Base-by-base conservation (phyloP, 2,329 filamentous ascomycete genomes). In the Geosmithia morbida region DNA sequence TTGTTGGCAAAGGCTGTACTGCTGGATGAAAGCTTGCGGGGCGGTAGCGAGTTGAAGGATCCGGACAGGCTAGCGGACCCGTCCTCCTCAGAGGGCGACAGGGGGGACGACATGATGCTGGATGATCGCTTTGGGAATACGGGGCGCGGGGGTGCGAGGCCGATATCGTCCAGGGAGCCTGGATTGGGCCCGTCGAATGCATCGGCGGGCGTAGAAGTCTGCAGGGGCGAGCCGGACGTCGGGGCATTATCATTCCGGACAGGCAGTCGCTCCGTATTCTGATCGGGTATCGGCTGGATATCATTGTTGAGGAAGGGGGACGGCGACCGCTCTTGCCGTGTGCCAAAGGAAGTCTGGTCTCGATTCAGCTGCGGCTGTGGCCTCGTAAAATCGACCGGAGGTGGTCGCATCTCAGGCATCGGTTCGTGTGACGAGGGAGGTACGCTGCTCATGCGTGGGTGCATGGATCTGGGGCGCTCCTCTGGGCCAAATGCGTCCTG, bases 21-120 rank as follows among this genome's bases (percentile, higher is more conserved):
- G 53, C 83, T 82, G 16, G 78, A 76, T 1, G 89, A 95, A 45
- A 88, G 67, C 59, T 92, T 92, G 42, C 88, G 78, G n/a, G 77
- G 69, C 26, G 79, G 74, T 7, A 83, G 79, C 45, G 87, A 86
- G 46, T 74, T 67, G 39, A 74, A 66, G 0, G 74, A 77, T 16
- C 64, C 64, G 49, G 66, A 64, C 58, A 81, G 69, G 43, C 72
- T 74, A 49, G 61, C 65, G 16, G 72, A 66, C 43, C 71, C 72
- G 47, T 90, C 86, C 48, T 87, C 84, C 46, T 89, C 85, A 1
- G 78, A 81, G 26, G 77, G 79, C 48, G 84, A 74, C 8, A 74
- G 64, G 14, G 82, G 78, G 5, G 75, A 71, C n/a, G 76, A 79
- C 57, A 77, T 71, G 48, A 77, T 74, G 53, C 81, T 82, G 1